Evolutionary conservation across 495 filamentous ascomycete genomes (phyloP).

Genomic region (Diplogelasinospora grovesii): DNA sequence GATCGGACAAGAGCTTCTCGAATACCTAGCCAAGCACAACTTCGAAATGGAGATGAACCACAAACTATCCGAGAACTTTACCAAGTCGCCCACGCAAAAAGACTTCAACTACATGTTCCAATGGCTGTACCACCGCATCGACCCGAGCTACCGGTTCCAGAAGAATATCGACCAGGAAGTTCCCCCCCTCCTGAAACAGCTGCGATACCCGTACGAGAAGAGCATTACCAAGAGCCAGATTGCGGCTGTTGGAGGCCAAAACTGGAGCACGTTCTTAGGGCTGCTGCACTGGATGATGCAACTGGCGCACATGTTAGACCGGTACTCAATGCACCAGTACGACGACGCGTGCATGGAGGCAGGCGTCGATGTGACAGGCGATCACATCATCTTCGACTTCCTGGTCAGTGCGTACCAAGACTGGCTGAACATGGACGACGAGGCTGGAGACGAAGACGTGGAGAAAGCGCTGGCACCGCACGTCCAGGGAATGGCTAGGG

Average conservation of each 20-base stretch:
- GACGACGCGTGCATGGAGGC: slow-evolving; percentile 80
- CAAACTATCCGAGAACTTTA: slow-evolving; percentile 74
- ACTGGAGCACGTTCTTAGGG: slow-evolving; percentile 90
- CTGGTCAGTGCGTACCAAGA: slow-evolving; percentile 82
- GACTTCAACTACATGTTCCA: slow-evolving; percentile 97
- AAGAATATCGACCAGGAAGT: slow-evolving; percentile 93
- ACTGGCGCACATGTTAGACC: slow-evolving; percentile 81
- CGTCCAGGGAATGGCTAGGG: slow-evolving; percentile 78
- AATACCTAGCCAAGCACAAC: slow-evolving; percentile 82
- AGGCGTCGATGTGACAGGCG: slow-evolving; percentile 78
- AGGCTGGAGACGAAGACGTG: slow-evolving; percentile 75
- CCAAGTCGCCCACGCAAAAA: slow-evolving; percentile 92
- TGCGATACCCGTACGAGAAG: slow-evolving; percentile 91
- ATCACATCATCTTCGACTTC: slow-evolving; percentile 91
- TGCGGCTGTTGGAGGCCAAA: slow-evolving; percentile 86
- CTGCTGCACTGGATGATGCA: slow-evolving; percentile 99
- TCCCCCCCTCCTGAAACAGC: slow-evolving; percentile 78
- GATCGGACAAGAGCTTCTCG: slow-evolving; percentile 82
- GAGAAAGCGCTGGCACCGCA: slow-evolving; percentile 71
- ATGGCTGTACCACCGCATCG: slow-evolving; percentile 92
- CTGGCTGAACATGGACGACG: slow-evolving; percentile 84
- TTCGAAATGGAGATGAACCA: slow-evolving; percentile 98
- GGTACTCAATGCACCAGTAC: slow-evolving; percentile 65
- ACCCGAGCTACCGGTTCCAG: slow-evolving; percentile 84
- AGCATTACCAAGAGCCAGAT: slow-evolving; percentile 93